Percentiles rank a stretch among this genome's conserved stretches.
These are phyloP conservation scores for Pseudohyphozyma bogoriensis DNA, from an alignment of 768 basidiomycete species.

Conservation along the genomic window DNA sequence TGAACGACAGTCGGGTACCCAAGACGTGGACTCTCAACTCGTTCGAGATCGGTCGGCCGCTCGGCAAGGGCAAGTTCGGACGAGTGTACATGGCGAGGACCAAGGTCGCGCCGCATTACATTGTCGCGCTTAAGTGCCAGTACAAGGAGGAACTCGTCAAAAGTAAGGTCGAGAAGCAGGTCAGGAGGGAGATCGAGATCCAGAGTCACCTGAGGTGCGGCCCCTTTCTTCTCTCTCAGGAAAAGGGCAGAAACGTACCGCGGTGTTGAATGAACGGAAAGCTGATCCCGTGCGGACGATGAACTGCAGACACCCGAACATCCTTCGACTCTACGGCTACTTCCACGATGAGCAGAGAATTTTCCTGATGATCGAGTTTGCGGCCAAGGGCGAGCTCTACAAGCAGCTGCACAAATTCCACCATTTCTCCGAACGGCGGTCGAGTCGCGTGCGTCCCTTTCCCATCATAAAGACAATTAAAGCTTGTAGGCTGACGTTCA, in stretches of 20 bases:
- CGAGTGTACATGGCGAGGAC: slow-evolving; percentile 98
- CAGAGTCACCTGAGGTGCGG: slow-evolving; percentile 69
- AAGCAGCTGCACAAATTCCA: slow-evolving; percentile 82
- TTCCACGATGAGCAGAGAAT: slow-evolving; percentile 88
- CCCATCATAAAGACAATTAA: background rate
- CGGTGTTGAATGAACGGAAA: background rate
- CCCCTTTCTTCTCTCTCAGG: background rate
- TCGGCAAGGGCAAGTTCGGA: slow-evolving; percentile 99
- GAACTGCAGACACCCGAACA: slow-evolving; percentile 65
- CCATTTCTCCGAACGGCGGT: slow-evolving; percentile 76
- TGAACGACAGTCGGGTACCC: background rate
- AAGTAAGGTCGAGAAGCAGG: slow-evolving; percentile 88
- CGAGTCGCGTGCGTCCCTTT: slow-evolving; percentile 45
- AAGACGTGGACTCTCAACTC: slow-evolving; percentile 52
- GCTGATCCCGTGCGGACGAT: background rate
- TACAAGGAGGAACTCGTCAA: slow-evolving; percentile 94
- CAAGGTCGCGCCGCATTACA: slow-evolving; percentile 74
- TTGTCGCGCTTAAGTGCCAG: slow-evolving; percentile 90
- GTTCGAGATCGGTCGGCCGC: slow-evolving; percentile 88
- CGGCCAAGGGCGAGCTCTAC: slow-evolving; percentile 92
- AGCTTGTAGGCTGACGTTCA: background rate
- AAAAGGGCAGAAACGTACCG: background rate
- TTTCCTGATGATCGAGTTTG: slow-evolving; percentile 96
- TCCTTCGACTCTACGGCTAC: slow-evolving; percentile 75
- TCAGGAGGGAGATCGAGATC: slow-evolving; percentile 94